Evolutionary conservation across 1,284 basidiomycete species (phyloP).

Genomic region (Phellopilus nigrolimitatus): DNA sequence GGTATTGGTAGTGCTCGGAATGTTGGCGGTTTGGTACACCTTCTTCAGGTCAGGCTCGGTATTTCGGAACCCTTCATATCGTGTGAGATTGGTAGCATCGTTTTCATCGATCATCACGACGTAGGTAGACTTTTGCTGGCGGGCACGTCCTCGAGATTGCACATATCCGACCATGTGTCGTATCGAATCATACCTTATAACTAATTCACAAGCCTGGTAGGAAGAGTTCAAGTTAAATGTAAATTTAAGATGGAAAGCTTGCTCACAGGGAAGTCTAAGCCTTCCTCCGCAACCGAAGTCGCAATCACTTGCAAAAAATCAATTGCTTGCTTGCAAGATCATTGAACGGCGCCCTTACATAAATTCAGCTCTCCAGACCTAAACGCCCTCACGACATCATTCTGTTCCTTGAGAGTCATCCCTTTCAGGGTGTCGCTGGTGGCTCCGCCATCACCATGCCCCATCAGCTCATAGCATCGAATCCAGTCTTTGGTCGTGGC

Average conservation of each 20-base stretch:
- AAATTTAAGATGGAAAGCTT: constrained; percentile 6
- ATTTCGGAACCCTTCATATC: constrained; percentile 53
- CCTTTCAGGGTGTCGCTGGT: constrained; percentile 40
- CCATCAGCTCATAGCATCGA: constrained; percentile 61
- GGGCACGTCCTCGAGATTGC: constrained; percentile 79
- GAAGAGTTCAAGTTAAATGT: constrained; percentile 11
- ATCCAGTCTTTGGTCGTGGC: constrained; percentile 53
- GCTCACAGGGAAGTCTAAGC: constrained; percentile 75
- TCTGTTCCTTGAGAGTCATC: constrained; percentile 49
- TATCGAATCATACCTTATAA: constrained; percentile 74
- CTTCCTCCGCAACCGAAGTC: constrained; percentile 85
- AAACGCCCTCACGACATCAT: constrained; percentile 60
- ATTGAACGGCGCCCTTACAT: constrained; percentile 39
- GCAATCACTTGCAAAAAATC: constrained; percentile 55
- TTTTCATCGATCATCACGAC: constrained; percentile 72
- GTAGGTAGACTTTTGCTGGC: constrained; percentile 70
- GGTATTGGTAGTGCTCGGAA: constrained; percentile 20
- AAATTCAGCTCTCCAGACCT: constrained; percentile 63
- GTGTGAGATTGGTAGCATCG: constrained; percentile 45
- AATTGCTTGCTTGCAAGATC: not conserved
- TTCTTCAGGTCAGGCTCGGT: constrained; percentile 60
- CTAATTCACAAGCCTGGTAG: constrained; percentile 71
- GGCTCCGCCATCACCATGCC: constrained; percentile 46
- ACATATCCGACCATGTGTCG: constrained; percentile 78
- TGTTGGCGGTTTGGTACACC: constrained; percentile 52